These are phyloP conservation scores for Lasiodiplodia sp. DNA, from an alignment of 2,329 filamentous ascomycete species.

Conservation along the genomic window DNA sequence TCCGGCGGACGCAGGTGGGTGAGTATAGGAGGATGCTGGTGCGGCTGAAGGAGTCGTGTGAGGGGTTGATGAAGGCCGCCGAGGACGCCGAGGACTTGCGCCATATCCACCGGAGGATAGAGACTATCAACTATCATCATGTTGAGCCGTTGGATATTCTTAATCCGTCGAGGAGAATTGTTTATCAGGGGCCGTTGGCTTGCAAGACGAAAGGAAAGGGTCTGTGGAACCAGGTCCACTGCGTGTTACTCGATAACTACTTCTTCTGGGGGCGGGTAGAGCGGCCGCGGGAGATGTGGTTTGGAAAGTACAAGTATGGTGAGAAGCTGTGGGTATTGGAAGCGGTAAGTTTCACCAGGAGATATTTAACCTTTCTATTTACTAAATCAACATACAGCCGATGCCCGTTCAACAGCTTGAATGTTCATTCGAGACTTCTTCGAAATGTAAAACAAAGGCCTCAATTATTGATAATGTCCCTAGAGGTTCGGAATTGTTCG, in stretches of 20 bases:
- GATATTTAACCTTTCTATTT: background rate
- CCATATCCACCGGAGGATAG: background rate
- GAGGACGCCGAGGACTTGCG: background rate
- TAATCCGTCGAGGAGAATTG: slow-evolving; percentile 34
- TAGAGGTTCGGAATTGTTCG: slow-evolving; percentile 37
- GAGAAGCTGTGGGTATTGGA: slow-evolving; percentile 34
- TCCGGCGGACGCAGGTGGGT: background rate
- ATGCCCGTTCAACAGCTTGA: slow-evolving; percentile 35
- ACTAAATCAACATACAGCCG: slow-evolving; percentile 33
- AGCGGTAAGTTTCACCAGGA: slow-evolving; percentile 31
- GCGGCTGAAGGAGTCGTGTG: background rate
- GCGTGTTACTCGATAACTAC: slow-evolving; percentile 41
- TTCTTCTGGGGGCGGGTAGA: slow-evolving; percentile 43
- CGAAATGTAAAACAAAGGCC: slow-evolving; percentile 36
- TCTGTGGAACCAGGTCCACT: slow-evolving; percentile 41
- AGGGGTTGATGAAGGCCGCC: background rate
- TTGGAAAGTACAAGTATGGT: slow-evolving; percentile 11
- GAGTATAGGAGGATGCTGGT: background rate
- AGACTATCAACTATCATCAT: background rate
- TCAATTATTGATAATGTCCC: slow-evolving; percentile 41
- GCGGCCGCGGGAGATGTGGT: slow-evolving; percentile 32
- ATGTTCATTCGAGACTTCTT: slow-evolving; percentile 31
- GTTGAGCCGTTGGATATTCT: slow-evolving; percentile 34
- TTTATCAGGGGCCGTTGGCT: slow-evolving; percentile 38
- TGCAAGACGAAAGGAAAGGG: slow-evolving; percentile 42